Percentiles rank a stretch among this genome's conserved stretches.
phyloP scores from a whole-genome alignment of 805 yeast genomes.

The Schwanniomyces pseudopolymorphus region DNA sequence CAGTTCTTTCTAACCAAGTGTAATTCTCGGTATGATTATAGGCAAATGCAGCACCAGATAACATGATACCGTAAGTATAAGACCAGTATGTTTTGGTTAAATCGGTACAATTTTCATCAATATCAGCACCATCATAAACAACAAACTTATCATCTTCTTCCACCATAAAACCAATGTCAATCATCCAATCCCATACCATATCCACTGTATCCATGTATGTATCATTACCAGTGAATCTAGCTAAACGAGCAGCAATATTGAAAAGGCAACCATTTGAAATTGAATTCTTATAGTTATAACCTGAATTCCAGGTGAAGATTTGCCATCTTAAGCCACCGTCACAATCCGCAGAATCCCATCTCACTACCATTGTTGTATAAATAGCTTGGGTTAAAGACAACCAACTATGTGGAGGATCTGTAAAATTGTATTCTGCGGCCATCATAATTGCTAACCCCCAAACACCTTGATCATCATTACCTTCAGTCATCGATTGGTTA shows the following conservation, averaged over 20 bases:
- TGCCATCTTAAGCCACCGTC: slow-evolving; percentile 96
- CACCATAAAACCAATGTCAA: slow-evolving; percentile 32
- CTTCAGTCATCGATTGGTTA: slow-evolving; percentile 48
- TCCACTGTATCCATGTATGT: slow-evolving; percentile 76
- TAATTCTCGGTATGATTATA: slow-evolving; percentile 57
- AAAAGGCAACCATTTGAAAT: slow-evolving; percentile 89
- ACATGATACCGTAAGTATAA: slow-evolving; percentile 66
- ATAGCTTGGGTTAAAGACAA: slow-evolving; percentile 82
- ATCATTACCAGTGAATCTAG: slow-evolving; percentile 74
- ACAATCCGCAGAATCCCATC: slow-evolving; percentile 81
- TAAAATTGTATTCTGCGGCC: slow-evolving; percentile 46
- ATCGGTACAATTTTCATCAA: slow-evolving; percentile 48
- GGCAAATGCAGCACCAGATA: slow-evolving; percentile 70
- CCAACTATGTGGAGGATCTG: slow-evolving; percentile 67
- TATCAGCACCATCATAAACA: slow-evolving; percentile 61
- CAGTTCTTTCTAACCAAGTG: slow-evolving; percentile 41
- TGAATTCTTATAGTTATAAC: slow-evolving; percentile 89
- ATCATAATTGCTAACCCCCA: slow-evolving; percentile 49
- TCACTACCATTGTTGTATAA: slow-evolving; percentile 81
- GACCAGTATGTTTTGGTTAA: slow-evolving; percentile 58
- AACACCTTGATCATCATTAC: slow-evolving; percentile 55
- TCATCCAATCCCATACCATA: slow-evolving; percentile 79
- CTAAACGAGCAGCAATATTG: slow-evolving; percentile 83
- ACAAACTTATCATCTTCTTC: slow-evolving; percentile 19
- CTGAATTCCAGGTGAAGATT: slow-evolving; percentile 90